These are phyloP conservation scores for Candida fluviatilis DNA, from an alignment of 805 yeast genomes.

Conservation along the genomic window DNA sequence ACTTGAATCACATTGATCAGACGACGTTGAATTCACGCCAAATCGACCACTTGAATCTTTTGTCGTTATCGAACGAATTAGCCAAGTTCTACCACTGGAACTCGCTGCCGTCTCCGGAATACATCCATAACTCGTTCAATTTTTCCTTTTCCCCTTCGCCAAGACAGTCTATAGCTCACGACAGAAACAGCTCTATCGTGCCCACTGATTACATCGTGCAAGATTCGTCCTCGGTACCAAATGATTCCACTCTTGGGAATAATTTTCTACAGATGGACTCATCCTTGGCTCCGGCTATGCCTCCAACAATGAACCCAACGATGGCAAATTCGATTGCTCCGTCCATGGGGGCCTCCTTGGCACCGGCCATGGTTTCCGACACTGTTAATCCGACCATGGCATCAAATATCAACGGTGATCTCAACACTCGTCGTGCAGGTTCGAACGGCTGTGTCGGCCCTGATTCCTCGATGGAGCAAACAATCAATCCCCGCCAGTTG, in stretches of 20 bases:
- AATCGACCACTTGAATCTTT: background rate
- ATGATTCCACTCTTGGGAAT: background rate
- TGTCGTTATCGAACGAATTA: background rate
- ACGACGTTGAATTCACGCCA: background rate
- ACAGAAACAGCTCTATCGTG: background rate
- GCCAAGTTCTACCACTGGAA: background rate
- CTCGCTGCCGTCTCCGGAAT: background rate
- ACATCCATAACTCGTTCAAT: constrained; percentile 1
- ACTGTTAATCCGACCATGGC: no score
- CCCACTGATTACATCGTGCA: background rate
- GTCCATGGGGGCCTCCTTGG: no score
- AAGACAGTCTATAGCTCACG: background rate
- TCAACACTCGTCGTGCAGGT: no score
- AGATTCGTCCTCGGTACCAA: background rate
- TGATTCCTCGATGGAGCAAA: constrained; percentile 12
- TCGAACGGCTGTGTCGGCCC: background rate
- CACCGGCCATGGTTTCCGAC: no score
- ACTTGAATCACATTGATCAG: background rate
- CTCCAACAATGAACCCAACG: no score
- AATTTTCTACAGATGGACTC: background rate
- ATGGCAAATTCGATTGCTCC: no score
- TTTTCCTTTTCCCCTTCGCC: background rate
- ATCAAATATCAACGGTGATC: no score
- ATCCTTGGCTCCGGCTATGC: no score
- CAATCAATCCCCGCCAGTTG: constrained; percentile 32